Base-by-base conservation (phyloP, 2,329 filamentous ascomycete genomes). In the Emergomyces pasteurianus region DNA sequence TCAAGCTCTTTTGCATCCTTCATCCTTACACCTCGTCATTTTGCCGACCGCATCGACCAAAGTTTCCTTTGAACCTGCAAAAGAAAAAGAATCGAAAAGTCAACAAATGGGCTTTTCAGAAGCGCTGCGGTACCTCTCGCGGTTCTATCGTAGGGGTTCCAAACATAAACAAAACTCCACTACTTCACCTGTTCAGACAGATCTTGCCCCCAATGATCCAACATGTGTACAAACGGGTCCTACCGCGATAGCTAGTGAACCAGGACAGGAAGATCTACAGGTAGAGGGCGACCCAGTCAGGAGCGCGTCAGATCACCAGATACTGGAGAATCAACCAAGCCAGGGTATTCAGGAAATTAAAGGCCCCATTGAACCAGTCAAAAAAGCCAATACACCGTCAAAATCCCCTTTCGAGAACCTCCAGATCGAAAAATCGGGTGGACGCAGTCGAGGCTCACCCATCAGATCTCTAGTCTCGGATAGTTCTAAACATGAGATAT, bases 61-160 rank as follows among this genome's bases (percentile, higher is more conserved):
- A 28, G 8, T 23, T 49, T 26, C 7, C 28, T 47, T 16, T n/a
- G 40, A 52, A 43, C 14, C 58, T 18, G 16, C 34, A 21, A 23
- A 50, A 18, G n/a, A 5, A 46, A 38, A 28, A 18, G 28, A 56
- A 18, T 16, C 21, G 40, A 42, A 40, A 21, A 58, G 7, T 31
- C 31, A 31, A 31, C 31, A 31, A 42, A 63, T 63, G 61, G 46
- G 43, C 14, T 47, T 66, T 14, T 56, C 61, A 26, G 58, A 63
- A 18, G 63, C 63, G 21, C 58, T 62, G n/a, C 58, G 62, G 16
- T 62, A 62, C 42, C 46, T 65, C n/a, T 64, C 64, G 10, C 61
- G 61, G n/a, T 63, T 64, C 34, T 63, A 61, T 54, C 60, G 26
- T 42, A 62, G 49, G 34, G 50, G 43, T n/a, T 34, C 57, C 16